Conservation (phyloP, 2,329 filamentous ascomycete species). For the Beauveria sp. region DNA sequence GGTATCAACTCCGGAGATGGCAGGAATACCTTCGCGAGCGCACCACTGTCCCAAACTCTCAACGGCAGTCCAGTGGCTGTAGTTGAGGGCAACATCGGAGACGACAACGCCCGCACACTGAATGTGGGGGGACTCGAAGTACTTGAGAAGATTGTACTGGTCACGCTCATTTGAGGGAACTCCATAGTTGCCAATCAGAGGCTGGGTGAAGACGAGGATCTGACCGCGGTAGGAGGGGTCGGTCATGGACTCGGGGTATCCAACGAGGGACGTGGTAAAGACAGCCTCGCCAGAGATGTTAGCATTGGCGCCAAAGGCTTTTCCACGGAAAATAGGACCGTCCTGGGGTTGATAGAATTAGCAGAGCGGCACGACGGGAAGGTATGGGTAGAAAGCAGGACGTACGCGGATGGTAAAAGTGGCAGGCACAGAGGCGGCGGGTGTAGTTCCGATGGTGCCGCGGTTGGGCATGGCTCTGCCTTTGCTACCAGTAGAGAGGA, state of each 20-base stretch:
- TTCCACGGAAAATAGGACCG: constrained; percentile 92
- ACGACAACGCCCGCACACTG: constrained; percentile 95
- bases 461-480: constrained; percentile 59
- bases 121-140: constrained; percentile 97
- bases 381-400: constrained; percentile 13
- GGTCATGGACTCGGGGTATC: constrained; percentile 93
- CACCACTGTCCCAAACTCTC: constrained; percentile 93
- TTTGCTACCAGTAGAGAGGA: constrained; percentile 47
- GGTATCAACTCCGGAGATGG: constrained; percentile 94
- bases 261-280: constrained; percentile 95
- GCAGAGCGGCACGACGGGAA: neutral
- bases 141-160: constrained; percentile 83
- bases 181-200: constrained; percentile 96
- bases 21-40: constrained; percentile 88
- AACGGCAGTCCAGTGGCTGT: constrained; percentile 98
- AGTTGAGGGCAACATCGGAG: constrained; percentile 84
- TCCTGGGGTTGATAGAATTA: constrained; percentile 45
- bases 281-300: constrained; percentile 98
- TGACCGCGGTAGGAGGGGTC: constrained; percentile 86
- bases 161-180: constrained; percentile 83
- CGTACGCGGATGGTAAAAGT: constrained; percentile 89
- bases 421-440: constrained; percentile 53
- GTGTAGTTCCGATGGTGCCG: constrained; percentile 52
- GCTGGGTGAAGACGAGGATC: constrained; percentile 97
- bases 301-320: constrained; percentile 90